phyloP scores from a whole-genome alignment of 1,284 basidiomycete genomes.

The Sanghuangporus sanghuang region DNA sequence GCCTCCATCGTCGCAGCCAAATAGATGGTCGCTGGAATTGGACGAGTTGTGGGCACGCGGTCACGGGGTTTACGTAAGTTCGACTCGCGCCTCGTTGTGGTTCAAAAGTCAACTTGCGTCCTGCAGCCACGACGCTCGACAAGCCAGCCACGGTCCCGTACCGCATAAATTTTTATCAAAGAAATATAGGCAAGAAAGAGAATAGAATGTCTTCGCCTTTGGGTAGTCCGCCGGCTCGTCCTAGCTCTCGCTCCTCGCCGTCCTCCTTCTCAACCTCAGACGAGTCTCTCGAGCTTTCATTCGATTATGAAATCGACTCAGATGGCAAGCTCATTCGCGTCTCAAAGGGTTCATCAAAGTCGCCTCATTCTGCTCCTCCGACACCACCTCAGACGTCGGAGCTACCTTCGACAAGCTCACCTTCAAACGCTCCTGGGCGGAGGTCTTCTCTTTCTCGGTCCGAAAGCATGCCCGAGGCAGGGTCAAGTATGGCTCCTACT shows the following conservation, averaged over 20 bases:
- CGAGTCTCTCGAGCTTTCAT: conserved; percentile 15
- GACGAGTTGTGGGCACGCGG: not conserved
- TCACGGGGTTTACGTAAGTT: conserved; percentile 1
- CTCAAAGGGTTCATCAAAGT: conserved; percentile 14
- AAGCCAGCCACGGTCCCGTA: not conserved
- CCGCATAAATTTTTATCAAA: not conserved
- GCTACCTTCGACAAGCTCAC: not conserved
- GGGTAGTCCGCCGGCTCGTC: not conserved
- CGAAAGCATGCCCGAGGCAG: conserved; percentile 15
- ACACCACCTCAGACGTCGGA: conserved; percentile 10
- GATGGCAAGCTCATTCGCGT: conserved; percentile 17
- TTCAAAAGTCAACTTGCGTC: not conserved
- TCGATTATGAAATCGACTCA: conserved; percentile 12
- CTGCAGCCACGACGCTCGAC: not conserved
- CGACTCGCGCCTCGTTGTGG: not conserved
- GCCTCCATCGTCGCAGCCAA: conserved; percentile 60
- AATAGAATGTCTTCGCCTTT: conserved; percentile 7
- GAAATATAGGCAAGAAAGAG: not conserved
- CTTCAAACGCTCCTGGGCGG: not conserved
- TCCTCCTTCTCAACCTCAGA: not conserved
- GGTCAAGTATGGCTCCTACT: not conserved
- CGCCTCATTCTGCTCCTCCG: conserved; percentile 4
- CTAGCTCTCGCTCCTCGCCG: not conserved
- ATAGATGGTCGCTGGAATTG: not conserved
- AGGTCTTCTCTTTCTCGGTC: conserved; percentile 18